These are phyloP conservation scores for Leptosphaerulina australis DNA, from an alignment of 2,329 filamentous ascomycete species.

Conservation along the genomic window DNA sequence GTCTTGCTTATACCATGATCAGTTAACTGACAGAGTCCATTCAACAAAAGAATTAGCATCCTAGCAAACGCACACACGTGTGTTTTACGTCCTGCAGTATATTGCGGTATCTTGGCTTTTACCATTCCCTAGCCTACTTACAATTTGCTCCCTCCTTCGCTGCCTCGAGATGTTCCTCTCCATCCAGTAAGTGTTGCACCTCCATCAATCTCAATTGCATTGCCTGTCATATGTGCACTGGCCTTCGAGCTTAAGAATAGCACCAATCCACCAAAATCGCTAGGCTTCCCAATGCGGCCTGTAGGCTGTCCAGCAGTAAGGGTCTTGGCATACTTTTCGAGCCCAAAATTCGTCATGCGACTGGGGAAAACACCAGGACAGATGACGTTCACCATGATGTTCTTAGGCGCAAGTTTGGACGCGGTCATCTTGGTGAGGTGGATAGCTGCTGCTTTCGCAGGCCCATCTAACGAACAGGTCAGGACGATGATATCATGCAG, in stretches of 20 bases:
- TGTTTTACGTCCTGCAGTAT: too few species aligned
- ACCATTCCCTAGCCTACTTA: too few species aligned
- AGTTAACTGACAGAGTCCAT: too few species aligned
- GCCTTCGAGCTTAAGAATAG: slow-evolving; percentile 52
- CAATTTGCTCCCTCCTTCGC: slow-evolving; percentile 33
- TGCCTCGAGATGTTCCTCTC: slow-evolving; percentile 39
- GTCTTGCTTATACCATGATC: too few species aligned
- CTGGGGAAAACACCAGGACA: slow-evolving; percentile 58
- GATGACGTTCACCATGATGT: slow-evolving; percentile 58
- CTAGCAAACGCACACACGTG: too few species aligned
- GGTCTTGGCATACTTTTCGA: slow-evolving; percentile 57
- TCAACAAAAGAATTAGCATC: too few species aligned
- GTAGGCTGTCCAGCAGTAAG: slow-evolving; percentile 56
- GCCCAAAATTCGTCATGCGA: slow-evolving; percentile 61
- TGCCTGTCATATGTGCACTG: slow-evolving; percentile 53
- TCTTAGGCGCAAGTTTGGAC: slow-evolving; percentile 57
- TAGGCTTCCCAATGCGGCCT: slow-evolving; percentile 55
- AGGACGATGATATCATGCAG: neutral
- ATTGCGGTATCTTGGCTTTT: too few species aligned
- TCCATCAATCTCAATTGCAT: slow-evolving; percentile 57
- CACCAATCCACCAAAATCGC: slow-evolving; percentile 56
- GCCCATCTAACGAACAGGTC: slow-evolving; percentile 47
- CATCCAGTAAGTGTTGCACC: slow-evolving; percentile 53
- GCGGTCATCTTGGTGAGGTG: slow-evolving; percentile 60
- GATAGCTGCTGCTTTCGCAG: slow-evolving; percentile 60